Conservation (phyloP, 2,329 filamentous ascomycete species). For the Raffaelea ambrosiae region DNA sequence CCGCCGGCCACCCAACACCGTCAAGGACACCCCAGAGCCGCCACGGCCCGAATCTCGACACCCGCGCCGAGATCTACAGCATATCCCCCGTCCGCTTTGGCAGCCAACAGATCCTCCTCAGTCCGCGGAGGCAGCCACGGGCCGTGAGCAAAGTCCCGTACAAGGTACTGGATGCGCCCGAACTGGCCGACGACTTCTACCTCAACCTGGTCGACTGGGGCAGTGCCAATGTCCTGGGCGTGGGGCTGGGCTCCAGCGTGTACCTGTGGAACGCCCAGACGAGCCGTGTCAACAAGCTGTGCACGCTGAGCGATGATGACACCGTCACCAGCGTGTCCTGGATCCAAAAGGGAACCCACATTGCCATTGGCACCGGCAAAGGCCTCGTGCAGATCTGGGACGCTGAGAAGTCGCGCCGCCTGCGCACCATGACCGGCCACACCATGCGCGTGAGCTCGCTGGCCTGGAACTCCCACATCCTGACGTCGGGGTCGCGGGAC, state of each 20-base stretch:
- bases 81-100: slow-evolving; percentile 87
- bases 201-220: slow-evolving; percentile 97
- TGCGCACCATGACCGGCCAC: slow-evolving; percentile 96
- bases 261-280: slow-evolving; percentile 98
- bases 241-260: slow-evolving; percentile 84
- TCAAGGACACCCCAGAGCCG: slow-evolving; percentile 83
- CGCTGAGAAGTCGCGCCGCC: slow-evolving; percentile 71
- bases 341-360: slow-evolving; percentile 95
- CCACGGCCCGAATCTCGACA: slow-evolving; percentile 81
- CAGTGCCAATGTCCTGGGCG: slow-evolving; percentile 85
- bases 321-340: slow-evolving; percentile 94
- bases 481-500: slow-evolving; percentile 91
- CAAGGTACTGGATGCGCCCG: slow-evolving; percentile 93
- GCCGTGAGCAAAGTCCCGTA: slow-evolving; percentile 94
- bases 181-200: slow-evolving; percentile 95
- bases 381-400: slow-evolving; percentile 98
- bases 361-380: slow-evolving; percentile 91
- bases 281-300: slow-evolving; percentile 87
- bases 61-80: slow-evolving; percentile 88
- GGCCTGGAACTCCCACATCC: slow-evolving; percentile 96
- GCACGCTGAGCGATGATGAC: slow-evolving; percentile 70
- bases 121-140: slow-evolving; percentile 77
- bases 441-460: slow-evolving; percentile 86
- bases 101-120: slow-evolving; percentile 88
- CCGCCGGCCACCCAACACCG: slow-evolving; percentile 77